Conservation (phyloP, 257 asterid genomes). For the Nicotiana tomentosiformis region DNA sequence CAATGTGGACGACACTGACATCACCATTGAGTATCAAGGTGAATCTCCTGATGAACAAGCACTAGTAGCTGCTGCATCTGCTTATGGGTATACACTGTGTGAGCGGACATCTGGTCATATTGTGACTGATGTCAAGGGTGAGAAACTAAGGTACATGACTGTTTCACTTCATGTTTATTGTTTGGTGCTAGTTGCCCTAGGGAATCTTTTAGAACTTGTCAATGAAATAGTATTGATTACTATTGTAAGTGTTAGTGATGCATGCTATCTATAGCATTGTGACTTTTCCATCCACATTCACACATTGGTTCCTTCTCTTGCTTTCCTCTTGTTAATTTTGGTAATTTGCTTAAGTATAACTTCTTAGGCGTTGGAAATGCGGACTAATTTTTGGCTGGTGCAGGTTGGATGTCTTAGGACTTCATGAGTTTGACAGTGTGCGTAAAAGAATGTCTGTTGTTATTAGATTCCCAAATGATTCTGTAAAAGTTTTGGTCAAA, state of each 20-base stretch:
- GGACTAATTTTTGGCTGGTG: constrained; percentile 13
- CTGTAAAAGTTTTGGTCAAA: constrained; percentile 81
- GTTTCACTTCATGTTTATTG: constrained; percentile 8
- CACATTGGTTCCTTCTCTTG: neutral
- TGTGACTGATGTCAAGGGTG: constrained; percentile 80
- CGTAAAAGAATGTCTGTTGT: constrained; percentile 96
- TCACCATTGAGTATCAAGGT: constrained; percentile 74
- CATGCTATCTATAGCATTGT: neutral
- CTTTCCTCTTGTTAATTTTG: neutral
- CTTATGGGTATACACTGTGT: constrained; percentile 82
- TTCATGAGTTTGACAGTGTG: constrained; percentile 94
- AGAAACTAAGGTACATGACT: constrained; percentile 71
- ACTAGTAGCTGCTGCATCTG: constrained; percentile 80
- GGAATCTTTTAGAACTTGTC: neutral
- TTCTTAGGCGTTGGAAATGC: neutral
- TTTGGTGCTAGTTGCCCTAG: neutral
- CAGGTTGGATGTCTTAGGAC: constrained; percentile 96
- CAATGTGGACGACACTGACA: constrained; percentile 22
- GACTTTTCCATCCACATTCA: neutral
- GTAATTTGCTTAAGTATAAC: neutral
- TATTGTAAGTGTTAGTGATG: neutral
- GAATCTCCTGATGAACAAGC: constrained; percentile 99
- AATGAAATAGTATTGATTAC: neutral
- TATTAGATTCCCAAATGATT: constrained; percentile 63
- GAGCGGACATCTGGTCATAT: constrained; percentile 93